Evolutionary conservation across 305 asterid species (phyloP).

Genomic region (Fraxinus xanthoxyloides): DNA sequence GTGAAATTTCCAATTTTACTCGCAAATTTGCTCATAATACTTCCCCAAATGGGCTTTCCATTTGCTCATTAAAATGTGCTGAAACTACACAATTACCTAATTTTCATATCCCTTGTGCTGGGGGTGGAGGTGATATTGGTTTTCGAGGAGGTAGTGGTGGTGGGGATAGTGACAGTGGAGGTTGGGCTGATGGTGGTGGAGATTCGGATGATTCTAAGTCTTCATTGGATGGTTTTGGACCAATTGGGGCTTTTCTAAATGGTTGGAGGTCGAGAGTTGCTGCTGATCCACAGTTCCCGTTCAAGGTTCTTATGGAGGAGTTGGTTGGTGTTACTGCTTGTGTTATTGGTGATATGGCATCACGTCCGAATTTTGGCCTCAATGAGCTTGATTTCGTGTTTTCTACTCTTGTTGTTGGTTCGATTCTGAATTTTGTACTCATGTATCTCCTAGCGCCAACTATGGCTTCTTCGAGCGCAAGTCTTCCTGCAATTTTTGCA

Average conservation of each 20-base stretch:
- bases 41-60: neutral
- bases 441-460: constrained; percentile 55
- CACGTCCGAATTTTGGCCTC: constrained; percentile 53
- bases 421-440: constrained; percentile 43
- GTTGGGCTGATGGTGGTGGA: constrained; percentile 36
- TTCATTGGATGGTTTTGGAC: constrained; percentile 31
- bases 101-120: constrained; percentile 23
- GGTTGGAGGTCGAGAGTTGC: constrained; percentile 55
- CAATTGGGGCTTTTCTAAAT: constrained; percentile 39
- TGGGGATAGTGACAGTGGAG: constrained; percentile 18
- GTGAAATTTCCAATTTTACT: constrained; percentile 1
- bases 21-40: neutral
- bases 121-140: constrained; percentile 13
- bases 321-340: constrained; percentile 47
- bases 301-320: constrained; percentile 56
- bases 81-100: constrained; percentile 4
- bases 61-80: neutral
- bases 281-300: constrained; percentile 52
- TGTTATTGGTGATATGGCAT: constrained; percentile 52
- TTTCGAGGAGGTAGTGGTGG: constrained; percentile 22
- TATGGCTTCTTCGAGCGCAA: constrained; percentile 18
- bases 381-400: constrained; percentile 55
- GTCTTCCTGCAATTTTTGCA: constrained; percentile 42
- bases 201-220: constrained; percentile 26
- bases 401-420: constrained; percentile 48